Base-by-base conservation (phyloP, 331 rosid genomes). In the Dryas integrifolia region DNA sequence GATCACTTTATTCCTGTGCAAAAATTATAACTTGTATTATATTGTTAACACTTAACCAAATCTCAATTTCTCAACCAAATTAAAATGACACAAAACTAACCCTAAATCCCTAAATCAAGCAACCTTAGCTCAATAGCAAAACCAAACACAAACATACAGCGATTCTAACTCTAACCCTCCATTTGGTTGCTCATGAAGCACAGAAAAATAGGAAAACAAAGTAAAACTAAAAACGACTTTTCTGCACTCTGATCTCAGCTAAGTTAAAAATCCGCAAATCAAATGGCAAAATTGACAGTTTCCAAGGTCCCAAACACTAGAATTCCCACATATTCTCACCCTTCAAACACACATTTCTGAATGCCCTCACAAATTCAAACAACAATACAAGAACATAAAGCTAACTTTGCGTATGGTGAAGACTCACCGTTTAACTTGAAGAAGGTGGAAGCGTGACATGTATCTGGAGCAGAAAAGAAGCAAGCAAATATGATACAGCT, bases 1-100 rank as follows among this genome's bases (percentile, higher is more conserved):
- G 24, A 79, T 41, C 61, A 62, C 72, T 47, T 38, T 24, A 49
- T 55, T 47, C 87, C 91, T 84, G 85, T 50, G 75, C 21, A 65
- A 63, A 65, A 81, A 67, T 24, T 79, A 61, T 1, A 67, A 56
- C 47, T 47, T 49, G 46, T 56, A 76, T 72, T n/a, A 76, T 72
- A 75, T 69, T 67, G 38, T 50, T 76, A 69, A 80, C 79, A 65
- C 41, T 13, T 63, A 50, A 69, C 24, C 55, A 63, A 11, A 72
- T 52, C 70, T 65, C 70, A 59, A 41, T 39, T 70, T 62, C 9
- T 72, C 73, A 2, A 62, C 14, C 58, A 74, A 48, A 38, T 11
- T 6, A 49, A n/a, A 40, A 46, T 0, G 3, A 39, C 71, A 40
- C 38, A 16, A n/a, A 56, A 66, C 47, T 3, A 7, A 69, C 65